phyloP scores from a whole-genome alignment of 2,329 filamentous ascomycete genomes.

The Shiraia sp. region DNA sequence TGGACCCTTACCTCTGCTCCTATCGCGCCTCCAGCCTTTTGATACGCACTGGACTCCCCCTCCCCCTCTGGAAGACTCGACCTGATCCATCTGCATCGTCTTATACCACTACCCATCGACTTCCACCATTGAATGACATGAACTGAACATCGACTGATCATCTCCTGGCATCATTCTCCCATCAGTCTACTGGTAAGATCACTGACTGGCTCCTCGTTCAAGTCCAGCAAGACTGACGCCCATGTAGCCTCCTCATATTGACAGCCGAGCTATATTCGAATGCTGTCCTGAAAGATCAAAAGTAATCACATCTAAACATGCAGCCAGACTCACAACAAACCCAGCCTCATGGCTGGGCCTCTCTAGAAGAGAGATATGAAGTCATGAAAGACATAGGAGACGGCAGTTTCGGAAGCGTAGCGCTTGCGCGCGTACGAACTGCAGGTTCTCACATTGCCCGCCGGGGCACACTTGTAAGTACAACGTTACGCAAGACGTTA shows the following conservation, averaged over 20 bases:
- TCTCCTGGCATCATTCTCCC: slow-evolving; percentile 18
- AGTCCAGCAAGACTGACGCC: slow-evolving; percentile 15
- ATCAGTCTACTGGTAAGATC: slow-evolving; percentile 23
- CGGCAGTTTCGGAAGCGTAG: slow-evolving; percentile 97
- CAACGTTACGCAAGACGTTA: slow-evolving; percentile 22
- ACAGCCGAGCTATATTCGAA: slow-evolving; percentile 9
- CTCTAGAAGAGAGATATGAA: slow-evolving; percentile 91
- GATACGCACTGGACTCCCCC: slow-evolving; percentile 43
- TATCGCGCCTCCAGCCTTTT: slow-evolving; percentile 39
- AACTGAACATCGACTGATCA: no score
- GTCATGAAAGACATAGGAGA: slow-evolving; percentile 98
- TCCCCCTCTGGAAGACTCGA: slow-evolving; percentile 26
- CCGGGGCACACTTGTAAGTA: slow-evolving; percentile 84
- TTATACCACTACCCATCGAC: slow-evolving; percentile 14
- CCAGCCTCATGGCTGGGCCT: slow-evolving; percentile 69
- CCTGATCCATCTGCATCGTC: slow-evolving; percentile 19
- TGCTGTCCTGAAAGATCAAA: slow-evolving; percentile 3
- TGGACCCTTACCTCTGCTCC: slow-evolving; percentile 46
- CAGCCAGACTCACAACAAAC: slow-evolving; percentile 75
- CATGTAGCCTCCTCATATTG: slow-evolving; percentile 16
- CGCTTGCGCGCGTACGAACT: slow-evolving; percentile 85
- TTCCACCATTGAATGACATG: slow-evolving; percentile 36
- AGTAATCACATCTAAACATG: slow-evolving; percentile 60
- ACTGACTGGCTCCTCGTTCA: neutral
- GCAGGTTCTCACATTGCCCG: slow-evolving; percentile 87